A percentile compares a stretch with the other conserved stretches of the same genome.
These are phyloP conservation scores for Kwoniella shandongensis DNA, from an alignment of 768 basidiomycete species.

Conservation along the genomic window DNA sequence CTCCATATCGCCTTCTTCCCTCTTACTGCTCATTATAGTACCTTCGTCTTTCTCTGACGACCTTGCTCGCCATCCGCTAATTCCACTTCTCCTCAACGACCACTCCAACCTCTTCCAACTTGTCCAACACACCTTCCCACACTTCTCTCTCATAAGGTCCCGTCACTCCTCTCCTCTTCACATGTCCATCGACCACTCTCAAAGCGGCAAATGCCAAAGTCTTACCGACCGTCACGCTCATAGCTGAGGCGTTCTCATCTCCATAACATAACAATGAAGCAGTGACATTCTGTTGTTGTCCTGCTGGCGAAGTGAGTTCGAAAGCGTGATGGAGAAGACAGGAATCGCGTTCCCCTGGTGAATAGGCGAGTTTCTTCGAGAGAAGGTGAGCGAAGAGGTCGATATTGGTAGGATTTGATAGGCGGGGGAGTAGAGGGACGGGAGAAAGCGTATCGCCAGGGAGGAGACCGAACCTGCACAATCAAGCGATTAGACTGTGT, in stretches of 20 bases:
- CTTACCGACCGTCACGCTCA: conserved; percentile 86
- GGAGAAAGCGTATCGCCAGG: conserved; percentile 14
- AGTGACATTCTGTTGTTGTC: conserved; percentile 59
- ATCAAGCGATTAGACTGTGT: conserved; percentile 3
- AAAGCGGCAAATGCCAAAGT: conserved; percentile 82
- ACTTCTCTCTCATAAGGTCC: conserved; percentile 67
- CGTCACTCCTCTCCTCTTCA: conserved; percentile 62
- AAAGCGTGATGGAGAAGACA: conserved; percentile 85
- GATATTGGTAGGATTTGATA: conserved; percentile 50
- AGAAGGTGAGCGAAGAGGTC: conserved; percentile 75
- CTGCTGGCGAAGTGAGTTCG: conserved; percentile 55
- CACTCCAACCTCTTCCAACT: conserved; percentile 59
- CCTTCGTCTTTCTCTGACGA: too few species aligned
- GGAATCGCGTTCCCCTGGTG: conserved; percentile 73
- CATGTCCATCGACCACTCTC: conserved; percentile 66
- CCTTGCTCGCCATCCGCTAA: background rate
- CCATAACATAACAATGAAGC: conserved; percentile 70
- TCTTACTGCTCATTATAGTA: too few species aligned
- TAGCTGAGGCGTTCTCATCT: conserved; percentile 65
- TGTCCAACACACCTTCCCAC: conserved; percentile 64
- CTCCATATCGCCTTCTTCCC: too few species aligned
- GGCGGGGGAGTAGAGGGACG: conserved; percentile 17
- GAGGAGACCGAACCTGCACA: conserved; percentile 3
- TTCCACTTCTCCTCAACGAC: conserved; percentile 50
- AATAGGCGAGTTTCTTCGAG: conserved; percentile 69